Evolutionary conservation across 2,329 filamentous ascomycete genomes (phyloP).

Genomic region (Aureobasidium sp.): DNA sequence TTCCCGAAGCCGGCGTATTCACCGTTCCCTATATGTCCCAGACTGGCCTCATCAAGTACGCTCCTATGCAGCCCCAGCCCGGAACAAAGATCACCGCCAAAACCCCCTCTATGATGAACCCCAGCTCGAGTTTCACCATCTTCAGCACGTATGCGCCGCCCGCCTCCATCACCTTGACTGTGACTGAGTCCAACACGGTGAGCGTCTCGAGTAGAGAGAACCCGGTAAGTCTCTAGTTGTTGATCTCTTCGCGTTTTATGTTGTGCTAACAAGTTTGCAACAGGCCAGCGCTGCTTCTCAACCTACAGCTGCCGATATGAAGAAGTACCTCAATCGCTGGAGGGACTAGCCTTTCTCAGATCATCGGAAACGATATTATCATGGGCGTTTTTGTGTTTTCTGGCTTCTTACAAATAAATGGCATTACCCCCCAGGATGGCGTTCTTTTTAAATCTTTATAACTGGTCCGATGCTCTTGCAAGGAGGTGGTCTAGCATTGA

Average conservation of each 20-base stretch:
- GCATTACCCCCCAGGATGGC: not conserved
- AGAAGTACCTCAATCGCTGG: slow-evolving; percentile 50
- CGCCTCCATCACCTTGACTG: slow-evolving; percentile 41
- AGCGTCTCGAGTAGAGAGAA: slow-evolving; percentile 47
- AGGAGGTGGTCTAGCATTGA: not conserved
- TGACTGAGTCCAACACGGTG: slow-evolving; percentile 44
- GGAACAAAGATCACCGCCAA: slow-evolving; percentile 51
- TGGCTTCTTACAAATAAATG: not conserved
- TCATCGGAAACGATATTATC: not conserved
- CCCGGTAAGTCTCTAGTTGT: slow-evolving; percentile 39
- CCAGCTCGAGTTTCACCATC: slow-evolving; percentile 46
- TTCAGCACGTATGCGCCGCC: slow-evolving; percentile 42
- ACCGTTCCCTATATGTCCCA: slow-evolving; percentile 48
- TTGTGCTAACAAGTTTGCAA: not conserved
- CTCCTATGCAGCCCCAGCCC: slow-evolving; percentile 53
- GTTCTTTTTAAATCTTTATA: not conserved
- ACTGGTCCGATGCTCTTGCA: not conserved
- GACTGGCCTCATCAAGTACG: slow-evolving; percentile 50
- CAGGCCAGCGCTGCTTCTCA: not conserved
- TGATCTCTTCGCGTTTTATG: not conserved
- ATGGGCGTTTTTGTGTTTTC: not conserved
- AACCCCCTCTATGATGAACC: slow-evolving; percentile 41
- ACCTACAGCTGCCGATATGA: slow-evolving; percentile 45
- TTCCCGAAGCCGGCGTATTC: slow-evolving; percentile 18
- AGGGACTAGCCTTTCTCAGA: slow-evolving; percentile 39